These are phyloP conservation scores for Trichocomaceae sp. DNA, from an alignment of 2,329 filamentous ascomycete species.

Conservation along the genomic window DNA sequence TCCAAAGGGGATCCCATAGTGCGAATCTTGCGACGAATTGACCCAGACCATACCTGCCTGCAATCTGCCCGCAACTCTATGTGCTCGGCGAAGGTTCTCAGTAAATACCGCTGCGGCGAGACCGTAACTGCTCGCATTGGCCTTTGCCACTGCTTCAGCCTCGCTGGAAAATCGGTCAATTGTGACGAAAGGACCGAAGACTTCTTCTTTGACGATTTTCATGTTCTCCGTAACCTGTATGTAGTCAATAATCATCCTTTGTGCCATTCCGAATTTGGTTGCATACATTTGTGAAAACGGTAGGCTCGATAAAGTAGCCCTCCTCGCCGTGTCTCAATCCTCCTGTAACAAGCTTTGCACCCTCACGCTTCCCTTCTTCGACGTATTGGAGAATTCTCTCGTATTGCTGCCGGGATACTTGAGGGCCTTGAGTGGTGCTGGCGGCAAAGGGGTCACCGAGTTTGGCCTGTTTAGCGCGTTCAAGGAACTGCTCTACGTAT, in stretches of 20 bases:
- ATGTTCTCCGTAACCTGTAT: too few relatives aligned
- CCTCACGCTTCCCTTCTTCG: conserved; percentile 57
- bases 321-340: conserved; percentile 61
- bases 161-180: conserved; percentile 33
- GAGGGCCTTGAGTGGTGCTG: conserved; percentile 80
- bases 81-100: conserved; percentile 32
- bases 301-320: conserved; percentile 85
- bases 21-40: conserved; percentile 37
- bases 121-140: conserved; percentile 38
- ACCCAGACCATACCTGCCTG: conserved; percentile 42
- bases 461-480: conserved; percentile 64
- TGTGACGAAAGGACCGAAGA: conserved; percentile 41
- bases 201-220: conserved; percentile 31
- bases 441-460: conserved; percentile 75
- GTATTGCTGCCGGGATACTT: conserved; percentile 74
- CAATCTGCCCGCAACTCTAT: conserved; percentile 35
- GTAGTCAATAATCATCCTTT: too few relatives aligned
- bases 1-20: conserved; percentile 36
- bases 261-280: too few relatives aligned
- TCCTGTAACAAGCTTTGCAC: conserved; percentile 55
- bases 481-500: conserved; percentile 74
- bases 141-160: conserved; percentile 31
- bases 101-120: conserved; percentile 40
- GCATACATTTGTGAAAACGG: conserved; percentile 84
- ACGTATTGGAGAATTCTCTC: conserved; percentile 75